These are phyloP conservation scores for Gossypium rotundifolium DNA, from an alignment of 345 rosid genomes.

Conservation along the genomic window DNA sequence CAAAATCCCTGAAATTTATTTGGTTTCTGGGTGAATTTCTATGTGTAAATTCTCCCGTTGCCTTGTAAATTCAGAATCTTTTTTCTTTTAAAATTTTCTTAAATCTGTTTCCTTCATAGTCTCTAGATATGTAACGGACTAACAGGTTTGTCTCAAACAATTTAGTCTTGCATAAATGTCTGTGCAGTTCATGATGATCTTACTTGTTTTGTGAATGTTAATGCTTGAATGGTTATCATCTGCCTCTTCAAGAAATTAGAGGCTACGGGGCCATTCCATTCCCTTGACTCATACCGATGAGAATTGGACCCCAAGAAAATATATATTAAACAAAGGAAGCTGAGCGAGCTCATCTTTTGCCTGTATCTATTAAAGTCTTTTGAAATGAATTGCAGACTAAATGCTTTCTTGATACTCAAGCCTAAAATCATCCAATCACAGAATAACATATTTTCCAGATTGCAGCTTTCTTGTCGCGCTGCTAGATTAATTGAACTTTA, in stretches of 20 bases:
- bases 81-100: too few species aligned
- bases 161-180: background rate
- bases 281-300: background rate
- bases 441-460: background rate
- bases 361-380: background rate
- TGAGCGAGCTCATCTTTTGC: background rate
- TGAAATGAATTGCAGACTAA: background rate
- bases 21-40: background rate
- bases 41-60: background rate
- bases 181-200: background rate
- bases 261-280: background rate
- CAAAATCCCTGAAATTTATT: background rate
- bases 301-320: background rate
- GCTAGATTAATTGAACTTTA: background rate
- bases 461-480: background rate
- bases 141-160: too few species aligned
- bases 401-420: background rate
- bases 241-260: background rate
- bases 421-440: background rate
- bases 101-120: too few species aligned
- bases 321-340: background rate
- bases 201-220: background rate
- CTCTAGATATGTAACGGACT: too few species aligned
- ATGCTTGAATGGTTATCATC: background rate
- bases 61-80: too few species aligned